Evolutionary conservation across 1,284 basidiomycete genomes (phyloP).

Genomic region (Sporisorium reilianum): DNA sequence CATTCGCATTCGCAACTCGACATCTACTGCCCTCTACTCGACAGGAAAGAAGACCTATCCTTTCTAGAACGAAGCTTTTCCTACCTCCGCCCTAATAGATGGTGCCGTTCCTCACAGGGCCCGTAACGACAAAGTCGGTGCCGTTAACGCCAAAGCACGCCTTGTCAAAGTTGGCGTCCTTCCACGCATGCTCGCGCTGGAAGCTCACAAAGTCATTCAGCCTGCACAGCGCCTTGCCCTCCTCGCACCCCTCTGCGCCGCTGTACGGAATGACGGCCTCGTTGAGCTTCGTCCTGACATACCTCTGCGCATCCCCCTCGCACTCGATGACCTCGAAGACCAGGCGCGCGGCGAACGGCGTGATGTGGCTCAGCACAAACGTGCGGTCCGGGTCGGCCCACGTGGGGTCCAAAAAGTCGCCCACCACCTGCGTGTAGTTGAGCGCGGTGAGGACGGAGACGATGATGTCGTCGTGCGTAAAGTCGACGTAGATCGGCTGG

Average conservation of each 20-base stretch:
- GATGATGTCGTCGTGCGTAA: slow-evolving; percentile 63
- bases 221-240: slow-evolving; percentile 83
- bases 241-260: slow-evolving; percentile 76
- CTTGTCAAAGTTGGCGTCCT: slow-evolving; percentile 59
- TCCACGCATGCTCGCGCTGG: slow-evolving; percentile 46
- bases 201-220: slow-evolving; percentile 78
- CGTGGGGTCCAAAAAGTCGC: slow-evolving; percentile 47
- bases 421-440: slow-evolving; percentile 61
- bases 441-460: slow-evolving; percentile 61
- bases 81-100: slow-evolving; percentile 36
- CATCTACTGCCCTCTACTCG: too few species aligned
- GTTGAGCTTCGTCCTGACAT: slow-evolving; percentile 85
- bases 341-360: slow-evolving; percentile 55
- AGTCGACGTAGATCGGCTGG: slow-evolving; percentile 63
- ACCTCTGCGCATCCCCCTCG: slow-evolving; percentile 69
- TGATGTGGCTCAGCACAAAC: slow-evolving; percentile 56
- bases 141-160: slow-evolving; percentile 61
- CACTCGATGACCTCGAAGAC: slow-evolving; percentile 59
- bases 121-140: slow-evolving; percentile 56
- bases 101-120: slow-evolving; percentile 53
- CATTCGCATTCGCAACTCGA: too few species aligned
- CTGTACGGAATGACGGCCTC: slow-evolving; percentile 87
- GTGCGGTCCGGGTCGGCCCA: slow-evolving; percentile 41
- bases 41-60: too few species aligned
- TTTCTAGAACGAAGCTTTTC: too few species aligned